Percentiles rank a stretch among this genome's conserved stretches.
These are phyloP conservation scores for Neonectria faginata DNA, from an alignment of 2,329 filamentous ascomycete species.

Conservation along the genomic window DNA sequence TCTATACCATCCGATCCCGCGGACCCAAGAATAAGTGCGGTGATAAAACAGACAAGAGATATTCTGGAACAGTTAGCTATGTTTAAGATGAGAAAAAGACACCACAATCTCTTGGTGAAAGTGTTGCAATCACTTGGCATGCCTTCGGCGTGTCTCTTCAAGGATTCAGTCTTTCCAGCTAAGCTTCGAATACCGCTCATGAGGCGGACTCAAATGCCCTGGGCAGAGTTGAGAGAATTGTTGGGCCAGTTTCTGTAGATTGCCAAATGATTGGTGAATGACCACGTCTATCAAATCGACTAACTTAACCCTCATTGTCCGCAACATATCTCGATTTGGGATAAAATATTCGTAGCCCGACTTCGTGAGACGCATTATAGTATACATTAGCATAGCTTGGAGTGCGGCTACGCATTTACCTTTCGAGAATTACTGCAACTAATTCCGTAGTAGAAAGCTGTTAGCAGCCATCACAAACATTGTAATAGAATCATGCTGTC, in stretches of 20 bases:
- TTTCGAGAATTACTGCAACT: conserved; percentile 7
- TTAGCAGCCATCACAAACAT: not conserved
- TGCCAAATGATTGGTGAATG: not conserved
- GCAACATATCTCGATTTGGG: not conserved
- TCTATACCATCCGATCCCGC: not conserved
- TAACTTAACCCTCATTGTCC: conserved; percentile 9
- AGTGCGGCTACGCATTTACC: conserved; percentile 9
- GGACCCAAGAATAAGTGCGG: not conserved
- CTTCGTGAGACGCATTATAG: not conserved
- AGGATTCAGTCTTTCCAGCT: conserved; percentile 16
- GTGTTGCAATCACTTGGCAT: not conserved
- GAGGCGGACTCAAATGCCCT: conserved; percentile 3
- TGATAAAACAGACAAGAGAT: conserved; percentile 2
- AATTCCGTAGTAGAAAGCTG: not conserved
- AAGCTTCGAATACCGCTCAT: conserved; percentile 3
- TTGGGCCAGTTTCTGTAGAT: not conserved
- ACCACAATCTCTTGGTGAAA: not conserved
- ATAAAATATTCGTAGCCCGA: conserved; percentile 9
- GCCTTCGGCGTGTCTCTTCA: conserved; percentile 16
- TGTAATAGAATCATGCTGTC: not conserved
- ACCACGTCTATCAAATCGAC: not conserved
- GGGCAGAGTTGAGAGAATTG: conserved; percentile 6
- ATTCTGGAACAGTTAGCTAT: not conserved
- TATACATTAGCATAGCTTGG: conserved; percentile 11
- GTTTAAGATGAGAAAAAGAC: not conserved